These are phyloP conservation scores for Physaria fendleri DNA, from an alignment of 345 rosid genomes.

Conservation along the genomic window DNA sequence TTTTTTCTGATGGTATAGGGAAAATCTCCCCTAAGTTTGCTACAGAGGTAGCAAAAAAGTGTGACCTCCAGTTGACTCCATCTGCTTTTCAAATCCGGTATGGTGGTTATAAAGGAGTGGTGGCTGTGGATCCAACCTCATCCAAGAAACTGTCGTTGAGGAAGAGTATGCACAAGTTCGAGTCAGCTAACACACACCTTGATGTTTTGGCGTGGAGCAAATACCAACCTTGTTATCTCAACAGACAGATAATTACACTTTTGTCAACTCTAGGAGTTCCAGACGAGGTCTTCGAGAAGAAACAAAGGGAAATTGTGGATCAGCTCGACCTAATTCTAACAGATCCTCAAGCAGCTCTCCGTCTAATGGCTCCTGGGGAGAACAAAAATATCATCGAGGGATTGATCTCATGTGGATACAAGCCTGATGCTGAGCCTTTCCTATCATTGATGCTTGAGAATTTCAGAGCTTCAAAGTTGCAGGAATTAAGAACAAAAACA, in stretches of 20 bases:
- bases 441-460: conserved; percentile 89
- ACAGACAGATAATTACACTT: conserved; percentile 52
- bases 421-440: conserved; percentile 86
- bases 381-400: conserved; percentile 50
- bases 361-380: conserved; percentile 69
- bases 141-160: conserved; percentile 37
- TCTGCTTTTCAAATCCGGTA: conserved; percentile 36
- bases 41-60: conserved; percentile 34
- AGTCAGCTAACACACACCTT: conserved; percentile 29
- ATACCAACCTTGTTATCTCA: conserved; percentile 49
- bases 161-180: conserved; percentile 26
- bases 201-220: conserved; percentile 51
- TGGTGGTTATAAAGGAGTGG: conserved; percentile 56
- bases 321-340: conserved; percentile 55
- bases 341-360: conserved; percentile 68
- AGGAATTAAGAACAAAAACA: conserved; percentile 56
- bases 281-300: conserved; percentile 45
- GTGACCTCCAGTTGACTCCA: conserved; percentile 25
- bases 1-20: conserved; percentile 43
- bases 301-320: conserved; percentile 50
- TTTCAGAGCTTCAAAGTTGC: conserved; percentile 64
- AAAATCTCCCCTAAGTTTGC: conserved; percentile 56
- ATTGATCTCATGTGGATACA: conserved; percentile 61
- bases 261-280: conserved; percentile 44
- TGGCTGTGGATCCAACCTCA: conserved; percentile 58